Evolutionary conservation across 345 rosid genomes (phyloP).

Genomic region (Eucalyptus tenuipes): DNA sequence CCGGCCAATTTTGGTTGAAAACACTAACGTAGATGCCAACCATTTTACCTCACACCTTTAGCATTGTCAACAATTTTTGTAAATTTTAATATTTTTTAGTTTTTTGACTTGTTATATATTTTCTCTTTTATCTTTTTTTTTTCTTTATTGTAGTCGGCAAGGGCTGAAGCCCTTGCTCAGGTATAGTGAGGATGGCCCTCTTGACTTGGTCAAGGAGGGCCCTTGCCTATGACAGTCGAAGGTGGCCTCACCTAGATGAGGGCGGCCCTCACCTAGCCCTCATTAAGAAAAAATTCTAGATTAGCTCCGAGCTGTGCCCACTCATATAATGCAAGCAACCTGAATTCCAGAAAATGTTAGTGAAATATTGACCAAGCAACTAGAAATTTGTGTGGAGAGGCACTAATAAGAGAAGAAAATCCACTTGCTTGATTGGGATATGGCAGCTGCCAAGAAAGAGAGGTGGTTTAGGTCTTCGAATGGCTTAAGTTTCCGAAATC

Average conservation of each 20-base stretch:
- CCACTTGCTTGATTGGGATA: not conserved
- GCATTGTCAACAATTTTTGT: too few species aligned
- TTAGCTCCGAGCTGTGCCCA: not conserved
- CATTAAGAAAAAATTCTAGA: not conserved
- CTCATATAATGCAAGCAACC: not conserved
- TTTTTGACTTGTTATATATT: too few species aligned
- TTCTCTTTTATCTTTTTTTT: too few species aligned
- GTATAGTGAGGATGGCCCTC: too few species aligned
- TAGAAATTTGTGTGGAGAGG: not conserved
- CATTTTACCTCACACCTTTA: accelerated
- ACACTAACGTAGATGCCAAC: not conserved
- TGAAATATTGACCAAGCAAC: not conserved
- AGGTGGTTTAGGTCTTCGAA: not conserved
- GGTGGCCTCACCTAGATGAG: too few species aligned
- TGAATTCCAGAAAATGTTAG: not conserved
- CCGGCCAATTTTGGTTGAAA: accelerated
- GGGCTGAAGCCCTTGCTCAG: accelerated
- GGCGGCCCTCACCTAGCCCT: not conserved
- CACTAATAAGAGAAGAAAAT: not conserved
- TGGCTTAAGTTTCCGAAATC: not conserved
- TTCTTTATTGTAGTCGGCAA: accelerated
- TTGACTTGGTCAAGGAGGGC: too few species aligned
- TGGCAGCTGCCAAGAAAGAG: not conserved
- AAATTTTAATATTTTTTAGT: too few species aligned
- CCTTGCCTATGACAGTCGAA: accelerated